phyloP scores from a whole-genome alignment of 495 filamentous ascomycete species.

The Tuber calosporum region DNA sequence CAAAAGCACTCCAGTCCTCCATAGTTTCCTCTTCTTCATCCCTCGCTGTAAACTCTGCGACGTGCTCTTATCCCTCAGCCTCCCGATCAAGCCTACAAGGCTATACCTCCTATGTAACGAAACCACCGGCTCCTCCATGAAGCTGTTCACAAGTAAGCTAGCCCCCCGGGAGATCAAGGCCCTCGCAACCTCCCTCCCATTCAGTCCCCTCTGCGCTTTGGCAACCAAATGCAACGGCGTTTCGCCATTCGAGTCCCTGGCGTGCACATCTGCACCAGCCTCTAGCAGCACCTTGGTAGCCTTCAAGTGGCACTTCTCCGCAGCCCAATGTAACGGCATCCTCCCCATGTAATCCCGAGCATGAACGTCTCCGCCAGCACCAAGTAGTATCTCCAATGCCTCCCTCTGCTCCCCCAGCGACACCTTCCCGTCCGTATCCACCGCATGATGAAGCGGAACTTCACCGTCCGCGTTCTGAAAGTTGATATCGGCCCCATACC shows the following conservation, averaged over 20 bases:
- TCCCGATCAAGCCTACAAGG: background rate
- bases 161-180: background rate
- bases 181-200: background rate
- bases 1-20: background rate
- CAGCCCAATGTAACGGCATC: conserved; percentile 30
- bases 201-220: background rate
- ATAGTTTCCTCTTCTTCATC: background rate
- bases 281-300: conserved; percentile 21
- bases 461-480: conserved; percentile 8
- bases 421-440: background rate
- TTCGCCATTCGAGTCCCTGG: conserved; percentile 11
- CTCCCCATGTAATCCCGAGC: conserved; percentile 10
- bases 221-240: conserved; percentile 30
- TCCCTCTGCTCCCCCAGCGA: background rate
- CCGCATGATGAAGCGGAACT: conserved; percentile 12
- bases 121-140: background rate
- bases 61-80: background rate
- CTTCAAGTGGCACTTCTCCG: conserved; percentile 14
- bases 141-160: background rate
- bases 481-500: background rate
- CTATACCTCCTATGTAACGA: background rate
- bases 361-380: conserved; percentile 8
- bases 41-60: background rate
- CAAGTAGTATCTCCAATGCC: background rate
- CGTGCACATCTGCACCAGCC: conserved; percentile 17